Evolutionary conservation across 1,139 yeast genomes (phyloP).

Genomic region (Yamadazyma jaroonii): DNA sequence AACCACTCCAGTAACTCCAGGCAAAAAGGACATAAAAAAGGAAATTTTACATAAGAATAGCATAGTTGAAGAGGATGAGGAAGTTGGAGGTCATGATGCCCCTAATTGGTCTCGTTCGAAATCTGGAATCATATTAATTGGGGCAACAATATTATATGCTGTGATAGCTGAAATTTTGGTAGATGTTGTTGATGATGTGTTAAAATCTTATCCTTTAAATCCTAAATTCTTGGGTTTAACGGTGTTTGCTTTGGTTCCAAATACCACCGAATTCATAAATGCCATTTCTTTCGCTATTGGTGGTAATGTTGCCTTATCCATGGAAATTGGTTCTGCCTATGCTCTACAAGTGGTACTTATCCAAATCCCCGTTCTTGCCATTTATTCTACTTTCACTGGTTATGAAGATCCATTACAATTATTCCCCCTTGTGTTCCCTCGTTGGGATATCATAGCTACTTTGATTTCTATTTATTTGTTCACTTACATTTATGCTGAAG

Average conservation of each 20-base stretch:
- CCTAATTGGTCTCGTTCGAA: constrained; percentile 94
- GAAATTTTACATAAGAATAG: background rate
- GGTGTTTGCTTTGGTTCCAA: constrained; percentile 93
- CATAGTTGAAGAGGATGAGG: constrained; percentile 22
- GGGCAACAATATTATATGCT: constrained; percentile 87
- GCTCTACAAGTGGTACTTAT: constrained; percentile 94
- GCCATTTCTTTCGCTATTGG: constrained; percentile 96
- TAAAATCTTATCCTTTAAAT: constrained; percentile 70
- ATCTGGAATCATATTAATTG: constrained; percentile 77
- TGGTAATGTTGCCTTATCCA: constrained; percentile 91
- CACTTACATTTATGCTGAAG: constrained; percentile 94
- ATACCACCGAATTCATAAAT: constrained; percentile 93
- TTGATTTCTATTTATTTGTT: constrained; percentile 83
- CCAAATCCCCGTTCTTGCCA: constrained; percentile 88
- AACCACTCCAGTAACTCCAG: constrained; percentile 1
- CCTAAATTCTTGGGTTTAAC: constrained; percentile 93
- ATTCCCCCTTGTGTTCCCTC: constrained; percentile 85
- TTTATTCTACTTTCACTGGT: constrained; percentile 60
- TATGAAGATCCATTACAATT: constrained; percentile 43
- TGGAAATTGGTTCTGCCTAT: constrained; percentile 98
- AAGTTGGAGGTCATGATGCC: constrained; percentile 83
- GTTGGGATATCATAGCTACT: constrained; percentile 92
- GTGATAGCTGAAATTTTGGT: constrained; percentile 93
- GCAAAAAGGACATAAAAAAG: constrained; percentile 6
- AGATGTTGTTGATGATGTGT: constrained; percentile 88